Base-by-base conservation (phyloP, 1,284 basidiomycete species). In the Exobasidium rhododendri region DNA sequence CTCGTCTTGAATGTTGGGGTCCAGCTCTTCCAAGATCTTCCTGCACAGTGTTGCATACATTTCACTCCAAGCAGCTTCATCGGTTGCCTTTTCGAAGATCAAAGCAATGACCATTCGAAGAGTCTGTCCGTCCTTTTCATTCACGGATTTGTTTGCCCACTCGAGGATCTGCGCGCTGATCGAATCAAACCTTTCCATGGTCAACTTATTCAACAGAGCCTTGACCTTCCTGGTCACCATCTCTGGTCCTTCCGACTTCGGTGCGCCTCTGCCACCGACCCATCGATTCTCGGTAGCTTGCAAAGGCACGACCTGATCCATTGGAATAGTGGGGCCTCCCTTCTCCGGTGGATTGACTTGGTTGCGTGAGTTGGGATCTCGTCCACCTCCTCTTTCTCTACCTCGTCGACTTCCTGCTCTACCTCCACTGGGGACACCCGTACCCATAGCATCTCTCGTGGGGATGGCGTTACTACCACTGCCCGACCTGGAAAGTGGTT, bases 41-140 rank as follows among this genome's bases (percentile, higher is more conserved):
- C 91, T 85, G 80, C 93, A 97, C 51, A 98, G 84, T 56, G 89
- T 87, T 29, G 94, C 94, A 80, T 97, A 97, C 91, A 97, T 96
- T 83, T 92, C 90, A 10, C 90, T 93, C 89, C 91, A 96, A 40
- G 88, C 87, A 17, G 91, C 91, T 81, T 97, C 93, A 81, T 94
- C 91, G 24, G 91, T 96, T 3, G 93, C 93, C 84, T 94, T 94
- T 81, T 97, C 93, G 81, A 97, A 97, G 50, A 97, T 91, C 59
- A 97, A 88, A 69, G 89, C 88, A 82, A 96, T 97, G 78, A 97
- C 94, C 75, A 94, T 91, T 71, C 94, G 92, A 73, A 97, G 86
- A 1, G 93, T 96, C 65, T 90, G 86, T 2, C 93, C 94, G 78
- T 97, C 92, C 78, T 86, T 90, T 85, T 98, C 94, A 70, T 88